phyloP scores from a whole-genome alignment of 2,329 filamentous ascomycete species.

The Parastagonospora nodorum region DNA sequence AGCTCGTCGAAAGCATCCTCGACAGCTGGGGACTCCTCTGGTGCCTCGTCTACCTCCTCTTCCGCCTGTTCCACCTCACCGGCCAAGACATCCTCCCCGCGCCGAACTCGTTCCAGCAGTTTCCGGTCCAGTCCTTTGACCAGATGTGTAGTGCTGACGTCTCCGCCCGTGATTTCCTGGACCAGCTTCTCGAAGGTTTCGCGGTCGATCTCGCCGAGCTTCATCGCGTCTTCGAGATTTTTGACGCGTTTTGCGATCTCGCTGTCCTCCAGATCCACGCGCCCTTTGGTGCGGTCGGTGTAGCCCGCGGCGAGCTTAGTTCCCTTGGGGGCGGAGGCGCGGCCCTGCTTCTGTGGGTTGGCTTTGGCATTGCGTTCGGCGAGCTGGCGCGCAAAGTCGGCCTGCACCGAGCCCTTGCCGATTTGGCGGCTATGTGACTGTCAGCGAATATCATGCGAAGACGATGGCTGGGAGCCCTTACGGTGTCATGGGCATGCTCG shows the following conservation, averaged over 20 bases:
- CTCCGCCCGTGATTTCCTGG: conserved; percentile 79
- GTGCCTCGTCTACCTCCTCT: conserved; percentile 28
- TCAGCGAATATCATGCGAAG: conserved; percentile 5
- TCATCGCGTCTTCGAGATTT: conserved; percentile 79
- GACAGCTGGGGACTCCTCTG: conserved; percentile 37
- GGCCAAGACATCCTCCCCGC: conserved; percentile 63
- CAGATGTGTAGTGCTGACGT: conserved; percentile 79
- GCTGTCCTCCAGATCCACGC: conserved; percentile 58
- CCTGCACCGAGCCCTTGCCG: conserved; percentile 54
- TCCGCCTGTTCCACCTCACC: conserved; percentile 42
- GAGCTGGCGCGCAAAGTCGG: conserved; percentile 83
- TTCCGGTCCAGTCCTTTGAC: conserved; percentile 92
- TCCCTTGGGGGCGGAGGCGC: conserved; percentile 80
- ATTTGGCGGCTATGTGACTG: conserved; percentile 65
- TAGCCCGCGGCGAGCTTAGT: conserved; percentile 81
- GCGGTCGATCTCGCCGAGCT: conserved; percentile 81
- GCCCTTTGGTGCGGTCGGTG: conserved; percentile 74
- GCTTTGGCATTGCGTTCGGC: conserved; percentile 69
- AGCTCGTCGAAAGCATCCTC: conserved; percentile 59
- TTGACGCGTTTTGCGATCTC: conserved; percentile 70
- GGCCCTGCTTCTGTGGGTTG: conserved; percentile 71
- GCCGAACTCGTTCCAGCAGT: conserved; percentile 70
- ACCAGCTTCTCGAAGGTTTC: conserved; percentile 76
- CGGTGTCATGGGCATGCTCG: conserved; percentile 94
- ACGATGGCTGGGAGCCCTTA: conserved; percentile 52